These are phyloP conservation scores for Verbena officinalis DNA, from an alignment of 257 asterid genomes.

Conservation along the genomic window DNA sequence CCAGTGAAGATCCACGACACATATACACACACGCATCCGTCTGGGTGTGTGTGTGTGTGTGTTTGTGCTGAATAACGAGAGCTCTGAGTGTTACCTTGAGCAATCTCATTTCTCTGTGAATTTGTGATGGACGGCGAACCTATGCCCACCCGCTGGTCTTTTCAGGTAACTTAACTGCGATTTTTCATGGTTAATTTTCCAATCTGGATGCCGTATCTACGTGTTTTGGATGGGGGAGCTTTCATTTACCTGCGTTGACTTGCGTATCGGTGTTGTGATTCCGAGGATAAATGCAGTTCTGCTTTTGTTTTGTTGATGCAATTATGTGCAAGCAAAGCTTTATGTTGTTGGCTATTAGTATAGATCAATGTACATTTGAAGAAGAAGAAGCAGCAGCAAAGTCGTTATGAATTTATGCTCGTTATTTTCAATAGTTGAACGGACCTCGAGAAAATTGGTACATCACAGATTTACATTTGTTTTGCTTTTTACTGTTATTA, in stretches of 20 bases:
- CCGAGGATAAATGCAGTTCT: background rate
- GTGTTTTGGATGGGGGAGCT: slow-evolving; percentile 2
- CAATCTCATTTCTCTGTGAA: slow-evolving; percentile 1
- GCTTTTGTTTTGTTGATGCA: background rate
- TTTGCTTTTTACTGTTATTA: background rate
- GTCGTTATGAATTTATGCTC: too few species aligned
- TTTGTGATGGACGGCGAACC: slow-evolving; percentile 85
- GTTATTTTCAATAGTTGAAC: too few species aligned
- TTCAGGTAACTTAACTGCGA: slow-evolving; percentile 54
- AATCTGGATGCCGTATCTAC: slow-evolving; percentile 21
- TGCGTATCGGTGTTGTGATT: background rate
- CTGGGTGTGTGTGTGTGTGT: slow-evolving; percentile 38
- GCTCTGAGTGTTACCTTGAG: background rate
- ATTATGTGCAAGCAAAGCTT: slow-evolving; percentile 19
- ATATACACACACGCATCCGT: slow-evolving; percentile 32
- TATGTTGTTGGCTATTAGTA: slow-evolving; percentile 12
- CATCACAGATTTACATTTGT: slow-evolving; percentile 20
- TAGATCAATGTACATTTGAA: slow-evolving; percentile 16
- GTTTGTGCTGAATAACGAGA: background rate
- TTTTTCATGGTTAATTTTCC: background rate
- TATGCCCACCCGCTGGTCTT: slow-evolving; percentile 91
- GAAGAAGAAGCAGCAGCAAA: too few species aligned
- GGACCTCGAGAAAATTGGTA: too few species aligned
- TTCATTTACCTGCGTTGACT: slow-evolving; percentile 28
- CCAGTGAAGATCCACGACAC: too few species aligned